phyloP scores from a whole-genome alignment of 345 rosid species.

The Ceriops tagal region DNA sequence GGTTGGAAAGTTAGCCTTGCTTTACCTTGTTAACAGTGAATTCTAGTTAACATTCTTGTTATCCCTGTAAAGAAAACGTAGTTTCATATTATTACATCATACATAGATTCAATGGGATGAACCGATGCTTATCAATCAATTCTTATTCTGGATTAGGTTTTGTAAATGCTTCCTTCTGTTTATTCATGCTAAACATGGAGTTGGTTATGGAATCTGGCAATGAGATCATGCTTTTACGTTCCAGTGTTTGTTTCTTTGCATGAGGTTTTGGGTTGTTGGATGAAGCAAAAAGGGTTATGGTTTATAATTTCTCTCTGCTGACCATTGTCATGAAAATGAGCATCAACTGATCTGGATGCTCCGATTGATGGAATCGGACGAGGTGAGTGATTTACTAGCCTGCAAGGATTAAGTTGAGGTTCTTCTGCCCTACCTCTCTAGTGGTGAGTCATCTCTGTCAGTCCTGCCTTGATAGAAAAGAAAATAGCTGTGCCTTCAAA shows the following conservation, averaged over 20 bases:
- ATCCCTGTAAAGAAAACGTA: constrained; percentile 28
- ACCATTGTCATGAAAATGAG: background rate
- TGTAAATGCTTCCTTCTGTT: background rate
- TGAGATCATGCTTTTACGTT: constrained; percentile 2
- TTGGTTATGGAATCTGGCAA: background rate
- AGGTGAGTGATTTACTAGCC: background rate
- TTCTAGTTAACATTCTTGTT: background rate
- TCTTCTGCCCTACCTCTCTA: background rate
- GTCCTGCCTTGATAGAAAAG: background rate
- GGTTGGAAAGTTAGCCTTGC: constrained; percentile 14
- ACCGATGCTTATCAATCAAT: constrained; percentile 8
- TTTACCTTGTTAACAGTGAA: constrained; percentile 3
- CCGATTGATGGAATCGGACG: background rate
- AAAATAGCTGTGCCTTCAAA: background rate
- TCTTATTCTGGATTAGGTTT: background rate
- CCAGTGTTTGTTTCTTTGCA: constrained; percentile 13
- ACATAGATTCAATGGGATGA: constrained; percentile 22
- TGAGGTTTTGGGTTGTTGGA: too few relatives aligned
- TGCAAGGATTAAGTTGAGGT: background rate
- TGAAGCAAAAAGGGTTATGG: too few relatives aligned
- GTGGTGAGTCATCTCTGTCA: background rate
- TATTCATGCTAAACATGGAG: constrained; percentile 5
- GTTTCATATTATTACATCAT: constrained; percentile 18
- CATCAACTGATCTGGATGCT: background rate
- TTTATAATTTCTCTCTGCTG: background rate